These are phyloP conservation scores for Pythium guiyangense DNA, from an alignment of 352 stramenopile species.

Conservation along the genomic window DNA sequence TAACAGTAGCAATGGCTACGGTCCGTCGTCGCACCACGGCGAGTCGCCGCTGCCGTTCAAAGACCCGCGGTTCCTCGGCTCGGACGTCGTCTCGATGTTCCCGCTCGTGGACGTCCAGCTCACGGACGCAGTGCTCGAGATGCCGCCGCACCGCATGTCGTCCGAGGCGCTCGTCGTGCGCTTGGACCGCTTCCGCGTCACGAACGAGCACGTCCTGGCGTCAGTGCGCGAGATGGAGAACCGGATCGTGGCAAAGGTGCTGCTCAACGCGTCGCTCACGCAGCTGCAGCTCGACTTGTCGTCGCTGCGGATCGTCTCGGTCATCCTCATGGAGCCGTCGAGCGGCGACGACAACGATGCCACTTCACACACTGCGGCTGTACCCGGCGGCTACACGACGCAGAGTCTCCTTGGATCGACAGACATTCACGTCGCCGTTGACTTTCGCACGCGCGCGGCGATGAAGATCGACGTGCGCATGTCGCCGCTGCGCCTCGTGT, in stretches of 20 bases:
- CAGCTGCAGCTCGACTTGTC: conserved; percentile 64
- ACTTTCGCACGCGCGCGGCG: conserved; percentile 56
- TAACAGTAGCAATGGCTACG: background rate
- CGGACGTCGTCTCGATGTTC: conserved; percentile 81
- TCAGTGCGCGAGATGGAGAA: conserved; percentile 69
- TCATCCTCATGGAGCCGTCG: conserved; percentile 54
- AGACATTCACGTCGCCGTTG: conserved; percentile 42
- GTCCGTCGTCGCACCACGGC: conserved; percentile 1
- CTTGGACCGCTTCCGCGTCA: conserved; percentile 59
- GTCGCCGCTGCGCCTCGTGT: conserved; percentile 67
- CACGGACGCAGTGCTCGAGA: conserved; percentile 64
- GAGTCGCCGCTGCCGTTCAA: conserved; percentile 2
- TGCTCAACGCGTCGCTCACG: conserved; percentile 79
- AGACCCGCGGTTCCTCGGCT: conserved; percentile 32
- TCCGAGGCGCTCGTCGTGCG: conserved; percentile 67
- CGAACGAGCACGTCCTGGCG: conserved; percentile 58
- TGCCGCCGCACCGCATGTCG: conserved; percentile 77
- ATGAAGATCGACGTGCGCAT: conserved; percentile 52
- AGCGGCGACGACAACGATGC: conserved; percentile 18
- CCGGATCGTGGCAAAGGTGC: conserved; percentile 73
- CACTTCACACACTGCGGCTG: too few species aligned
- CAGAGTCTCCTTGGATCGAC: conserved; percentile 77
- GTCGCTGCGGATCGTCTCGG: conserved; percentile 66
- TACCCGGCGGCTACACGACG: too few species aligned
- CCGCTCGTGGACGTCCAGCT: conserved; percentile 68